Percentiles rank a stretch among this genome's conserved stretches.
Conservation (phyloP, 257 asterid species). For the Parsonsia alboflavescens region DNA sequence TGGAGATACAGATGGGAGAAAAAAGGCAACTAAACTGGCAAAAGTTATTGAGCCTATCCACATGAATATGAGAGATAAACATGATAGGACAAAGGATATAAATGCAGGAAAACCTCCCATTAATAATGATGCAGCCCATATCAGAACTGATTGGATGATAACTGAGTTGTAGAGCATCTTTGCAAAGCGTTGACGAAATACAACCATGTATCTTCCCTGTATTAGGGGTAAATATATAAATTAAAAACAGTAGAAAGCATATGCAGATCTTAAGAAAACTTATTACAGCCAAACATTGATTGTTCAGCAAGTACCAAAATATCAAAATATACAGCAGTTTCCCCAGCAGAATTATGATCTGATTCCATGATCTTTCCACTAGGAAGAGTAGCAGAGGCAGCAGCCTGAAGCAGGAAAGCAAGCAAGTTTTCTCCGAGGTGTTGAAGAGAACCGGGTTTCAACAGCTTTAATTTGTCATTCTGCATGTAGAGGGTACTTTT, state of each 20-base stretch:
- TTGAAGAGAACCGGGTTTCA: slow-evolving; percentile 96
- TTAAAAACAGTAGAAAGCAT: slow-evolving; percentile 12
- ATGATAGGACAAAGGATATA: slow-evolving; percentile 54
- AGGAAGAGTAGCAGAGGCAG: slow-evolving; percentile 69
- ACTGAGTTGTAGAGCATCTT: slow-evolving; percentile 73
- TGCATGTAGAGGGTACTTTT: slow-evolving; percentile 29
- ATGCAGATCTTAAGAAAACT: neutral
- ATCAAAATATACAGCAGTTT: slow-evolving; percentile 79
- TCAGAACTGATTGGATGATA: slow-evolving; percentile 69
- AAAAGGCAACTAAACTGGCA: slow-evolving; percentile 47
- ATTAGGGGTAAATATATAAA: slow-evolving; percentile 16
- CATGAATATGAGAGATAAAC: slow-evolving; percentile 62
- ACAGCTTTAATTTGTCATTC: slow-evolving; percentile 79
- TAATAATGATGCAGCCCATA: slow-evolving; percentile 63
- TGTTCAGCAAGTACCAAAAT: slow-evolving; percentile 49
- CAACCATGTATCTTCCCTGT: slow-evolving; percentile 86
- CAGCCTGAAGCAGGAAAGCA: slow-evolving; percentile 80
- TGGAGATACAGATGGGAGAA: slow-evolving; percentile 62
- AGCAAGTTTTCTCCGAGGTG: slow-evolving; percentile 99
- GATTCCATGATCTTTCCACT: slow-evolving; percentile 38
- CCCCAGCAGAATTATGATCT: slow-evolving; percentile 33
- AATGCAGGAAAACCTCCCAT: slow-evolving; percentile 79
- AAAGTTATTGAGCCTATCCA: slow-evolving; percentile 68
- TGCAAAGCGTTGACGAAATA: slow-evolving; percentile 65
- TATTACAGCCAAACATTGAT: neutral